phyloP scores from a whole-genome alignment of 441 rosid species.

The Manihot esculenta region DNA sequence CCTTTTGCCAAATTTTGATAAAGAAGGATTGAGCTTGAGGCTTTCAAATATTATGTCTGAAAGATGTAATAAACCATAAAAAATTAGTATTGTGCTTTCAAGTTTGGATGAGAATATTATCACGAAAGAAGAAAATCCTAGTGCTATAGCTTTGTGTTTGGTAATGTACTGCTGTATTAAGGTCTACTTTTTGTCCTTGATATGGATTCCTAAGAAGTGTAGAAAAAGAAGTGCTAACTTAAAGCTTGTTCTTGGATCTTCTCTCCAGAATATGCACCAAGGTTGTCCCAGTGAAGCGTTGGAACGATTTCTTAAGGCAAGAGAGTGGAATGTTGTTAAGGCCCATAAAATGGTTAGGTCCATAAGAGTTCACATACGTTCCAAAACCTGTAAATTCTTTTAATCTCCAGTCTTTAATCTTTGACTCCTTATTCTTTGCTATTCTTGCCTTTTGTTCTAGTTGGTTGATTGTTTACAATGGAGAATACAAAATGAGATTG shows the following conservation, averaged over 20 bases:
- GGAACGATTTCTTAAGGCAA: slow-evolving; percentile 82
- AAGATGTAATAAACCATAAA: not conserved
- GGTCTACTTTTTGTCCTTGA: not conserved
- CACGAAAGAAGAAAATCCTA: not conserved
- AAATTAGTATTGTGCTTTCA: not conserved
- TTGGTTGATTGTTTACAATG: slow-evolving; percentile 81
- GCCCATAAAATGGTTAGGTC: slow-evolving; percentile 82
- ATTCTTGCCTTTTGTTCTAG: slow-evolving; percentile 38
- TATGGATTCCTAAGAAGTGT: not conserved
- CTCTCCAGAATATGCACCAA: slow-evolving; percentile 77
- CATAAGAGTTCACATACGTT: not conserved
- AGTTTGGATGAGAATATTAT: not conserved
- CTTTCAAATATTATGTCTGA: not conserved
- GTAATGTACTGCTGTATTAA: not conserved
- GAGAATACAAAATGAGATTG: slow-evolving; percentile 83
- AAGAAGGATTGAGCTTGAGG: not conserved
- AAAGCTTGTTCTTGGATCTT: slow-evolving; percentile 14
- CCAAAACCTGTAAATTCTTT: not conserved
- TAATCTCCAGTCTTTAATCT: slow-evolving; percentile 6
- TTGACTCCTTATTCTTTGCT: not conserved
- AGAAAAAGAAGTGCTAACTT: not conserved
- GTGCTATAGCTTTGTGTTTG: not conserved
- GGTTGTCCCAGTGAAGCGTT: slow-evolving; percentile 66
- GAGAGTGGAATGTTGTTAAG: slow-evolving; percentile 81
- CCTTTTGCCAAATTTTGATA: not conserved